Conservation (phyloP, 768 basidiomycete species). For the Hygrophorus russula region DNA sequence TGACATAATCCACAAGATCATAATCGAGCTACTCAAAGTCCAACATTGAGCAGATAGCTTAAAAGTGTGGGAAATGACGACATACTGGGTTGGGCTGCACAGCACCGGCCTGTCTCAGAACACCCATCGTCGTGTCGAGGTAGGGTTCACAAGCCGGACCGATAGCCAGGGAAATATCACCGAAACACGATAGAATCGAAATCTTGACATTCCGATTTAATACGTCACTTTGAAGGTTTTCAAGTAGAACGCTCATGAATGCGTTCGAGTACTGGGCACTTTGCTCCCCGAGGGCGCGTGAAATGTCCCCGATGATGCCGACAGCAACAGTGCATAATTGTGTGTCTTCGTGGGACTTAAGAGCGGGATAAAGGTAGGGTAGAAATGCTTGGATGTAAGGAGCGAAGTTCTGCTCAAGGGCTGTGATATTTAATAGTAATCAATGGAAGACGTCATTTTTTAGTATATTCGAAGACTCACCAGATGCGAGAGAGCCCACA, state of each 20-base stretch:
- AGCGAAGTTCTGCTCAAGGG: constrained; percentile 67
- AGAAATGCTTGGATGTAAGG: constrained; percentile 82
- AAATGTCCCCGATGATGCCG: constrained; percentile 91
- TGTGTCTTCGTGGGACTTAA: constrained; percentile 89
- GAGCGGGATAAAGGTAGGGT: constrained; percentile 77
- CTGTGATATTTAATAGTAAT: constrained; percentile 20
- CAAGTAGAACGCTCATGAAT: constrained; percentile 88
- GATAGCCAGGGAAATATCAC: constrained; percentile 91
- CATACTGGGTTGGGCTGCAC: constrained; percentile 81
- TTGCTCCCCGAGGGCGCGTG: constrained; percentile 84
- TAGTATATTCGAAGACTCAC: constrained; percentile 22
- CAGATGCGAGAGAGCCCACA: constrained; percentile 76
- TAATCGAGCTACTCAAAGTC: constrained; percentile 51
- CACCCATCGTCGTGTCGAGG: constrained; percentile 81
- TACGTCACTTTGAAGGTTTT: constrained; percentile 84
- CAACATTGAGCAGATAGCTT: background rate
- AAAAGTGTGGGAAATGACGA: constrained; percentile 4
- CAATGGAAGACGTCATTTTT: background rate
- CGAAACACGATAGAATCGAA: constrained; percentile 90
- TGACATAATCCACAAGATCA: constrained; percentile 88
- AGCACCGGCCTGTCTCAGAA: constrained; percentile 82
- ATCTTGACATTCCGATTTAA: constrained; percentile 95
- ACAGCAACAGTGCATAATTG: constrained; percentile 94
- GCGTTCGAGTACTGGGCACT: constrained; percentile 72
- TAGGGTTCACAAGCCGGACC: constrained; percentile 82